Conservation (phyloP, 768 basidiomycete genomes). For the Leccinum subgranulosum region DNA sequence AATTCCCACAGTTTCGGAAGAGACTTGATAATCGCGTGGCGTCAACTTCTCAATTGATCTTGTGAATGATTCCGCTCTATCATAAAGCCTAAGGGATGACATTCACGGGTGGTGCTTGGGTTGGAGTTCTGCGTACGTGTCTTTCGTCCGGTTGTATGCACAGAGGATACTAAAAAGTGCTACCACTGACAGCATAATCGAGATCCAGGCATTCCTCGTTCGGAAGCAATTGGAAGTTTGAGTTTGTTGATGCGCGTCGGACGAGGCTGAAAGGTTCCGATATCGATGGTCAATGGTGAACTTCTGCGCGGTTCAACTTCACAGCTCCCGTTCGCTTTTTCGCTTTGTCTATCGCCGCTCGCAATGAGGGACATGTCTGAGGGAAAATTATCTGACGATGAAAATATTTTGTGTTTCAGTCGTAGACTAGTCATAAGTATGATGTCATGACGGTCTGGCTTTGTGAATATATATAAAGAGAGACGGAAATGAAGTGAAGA, state of each 20-base stretch:
- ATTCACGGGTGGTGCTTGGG: not conserved
- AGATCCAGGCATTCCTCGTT: not conserved
- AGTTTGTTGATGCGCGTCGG: not conserved
- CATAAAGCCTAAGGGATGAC: not conserved
- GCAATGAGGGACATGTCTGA: not conserved
- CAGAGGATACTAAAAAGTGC: not conserved
- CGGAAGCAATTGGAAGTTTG: not conserved
- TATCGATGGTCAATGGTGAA: too few relatives aligned
- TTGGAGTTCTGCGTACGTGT: not conserved
- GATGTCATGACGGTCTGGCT: too few relatives aligned
- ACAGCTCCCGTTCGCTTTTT: too few relatives aligned
- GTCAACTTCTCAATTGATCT: not conserved
- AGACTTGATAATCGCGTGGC: not conserved
- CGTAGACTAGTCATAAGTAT: too few relatives aligned
- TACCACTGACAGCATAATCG: not conserved
- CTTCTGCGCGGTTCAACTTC: too few relatives aligned
- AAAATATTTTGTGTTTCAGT: too few relatives aligned
- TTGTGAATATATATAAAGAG: too few relatives aligned
- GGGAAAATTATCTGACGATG: too few relatives aligned
- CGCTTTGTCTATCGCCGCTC: too few relatives aligned
- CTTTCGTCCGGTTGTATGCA: not conserved
- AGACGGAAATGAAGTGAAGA: too few relatives aligned
- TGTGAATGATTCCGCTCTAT: not conserved
- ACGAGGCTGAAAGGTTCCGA: not conserved
- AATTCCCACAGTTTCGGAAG: too few relatives aligned